Base-by-base conservation (phyloP, 208 protist species). In the Naegleria fowleri region DNA sequence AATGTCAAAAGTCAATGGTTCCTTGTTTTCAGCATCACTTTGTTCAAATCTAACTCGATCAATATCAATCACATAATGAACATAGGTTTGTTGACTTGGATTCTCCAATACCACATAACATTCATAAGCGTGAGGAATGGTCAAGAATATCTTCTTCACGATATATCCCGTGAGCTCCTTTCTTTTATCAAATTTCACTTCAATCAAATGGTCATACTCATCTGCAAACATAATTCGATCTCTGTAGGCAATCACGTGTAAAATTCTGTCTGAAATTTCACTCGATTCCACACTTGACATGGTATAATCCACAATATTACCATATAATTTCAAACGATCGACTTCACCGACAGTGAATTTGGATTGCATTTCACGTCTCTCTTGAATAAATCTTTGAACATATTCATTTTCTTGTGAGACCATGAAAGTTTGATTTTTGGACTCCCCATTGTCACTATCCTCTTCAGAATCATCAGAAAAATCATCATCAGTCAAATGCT, bases 361-460 rank as follows among this genome's bases (percentile, higher is more conserved):
- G 16, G 67, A 79, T 36, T 79, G 67, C 67, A 79, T 79, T 79
- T 79, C 67, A 36, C 67, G 16, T 79, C 67, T 79, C n/a, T 79
- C 67, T 9, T 79, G 67, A 36, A 79, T 36, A 36, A 79, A 79
- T 36, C 67, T 19, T 79, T 79, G 67, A 79, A 79, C 29, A 79
- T 79, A 79, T 79, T 79, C 67, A 79, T 79, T 79, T 33, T 79
- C 67, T 33, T 79, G 67, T 36, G 67, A 79, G n/a, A 79, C 67
- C 67, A 79, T 79, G 29, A 79, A 79, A 36, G 67, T 79, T 79
- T 29, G 16, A 36, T 79, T 29, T 79, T 79, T 79, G 9, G 16
- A 36, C 9, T 36, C 29, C 6, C 6, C 13, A 36, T 36, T 7
- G 9, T 79, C 67, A 79, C n/a, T n/a, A 75, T 75, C 58, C 25